phyloP scores from a whole-genome alignment of 2,329 filamentous ascomycete species.

The Xylaria sp. region DNA sequence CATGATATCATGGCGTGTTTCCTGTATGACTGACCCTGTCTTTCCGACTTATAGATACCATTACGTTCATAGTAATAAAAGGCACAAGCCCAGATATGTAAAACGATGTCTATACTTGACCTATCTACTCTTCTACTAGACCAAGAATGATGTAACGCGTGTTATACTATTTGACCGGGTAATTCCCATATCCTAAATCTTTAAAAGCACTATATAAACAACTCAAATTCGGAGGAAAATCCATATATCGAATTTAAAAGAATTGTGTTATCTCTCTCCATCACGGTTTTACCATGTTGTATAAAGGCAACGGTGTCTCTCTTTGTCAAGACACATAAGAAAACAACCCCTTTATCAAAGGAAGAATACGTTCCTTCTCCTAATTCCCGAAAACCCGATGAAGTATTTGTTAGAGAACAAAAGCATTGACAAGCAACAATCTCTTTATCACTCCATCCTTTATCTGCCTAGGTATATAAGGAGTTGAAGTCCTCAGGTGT shows the following conservation, averaged over 20 bases:
- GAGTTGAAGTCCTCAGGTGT: too few relatives aligned
- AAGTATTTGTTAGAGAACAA: not conserved
- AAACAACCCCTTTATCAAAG: not conserved
- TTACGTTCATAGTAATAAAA: conserved; percentile 13
- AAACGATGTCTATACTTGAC: not conserved
- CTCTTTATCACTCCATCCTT: not conserved
- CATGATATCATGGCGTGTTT: not conserved
- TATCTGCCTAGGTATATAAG: not conserved
- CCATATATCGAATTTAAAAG: not conserved
- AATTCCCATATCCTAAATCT: not conserved
- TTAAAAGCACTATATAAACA: not conserved
- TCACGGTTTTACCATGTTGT: not conserved
- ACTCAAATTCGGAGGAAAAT: not conserved
- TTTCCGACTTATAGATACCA: conserved; percentile 14
- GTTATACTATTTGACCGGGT: not conserved
- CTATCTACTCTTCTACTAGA: not conserved
- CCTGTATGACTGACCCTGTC: not conserved
- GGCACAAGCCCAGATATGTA: not conserved
- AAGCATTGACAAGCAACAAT: not conserved
- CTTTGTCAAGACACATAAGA: not conserved
- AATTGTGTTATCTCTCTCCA: not conserved
- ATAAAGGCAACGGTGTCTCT: not conserved
- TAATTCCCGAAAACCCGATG: not conserved
- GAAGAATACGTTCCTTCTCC: not conserved
- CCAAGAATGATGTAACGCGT: not conserved